A percentile compares a stretch with the other conserved stretches of the same genome.
phyloP scores from a whole-genome alignment of 805 yeast genomes.

The Ogataea ramenticola region DNA sequence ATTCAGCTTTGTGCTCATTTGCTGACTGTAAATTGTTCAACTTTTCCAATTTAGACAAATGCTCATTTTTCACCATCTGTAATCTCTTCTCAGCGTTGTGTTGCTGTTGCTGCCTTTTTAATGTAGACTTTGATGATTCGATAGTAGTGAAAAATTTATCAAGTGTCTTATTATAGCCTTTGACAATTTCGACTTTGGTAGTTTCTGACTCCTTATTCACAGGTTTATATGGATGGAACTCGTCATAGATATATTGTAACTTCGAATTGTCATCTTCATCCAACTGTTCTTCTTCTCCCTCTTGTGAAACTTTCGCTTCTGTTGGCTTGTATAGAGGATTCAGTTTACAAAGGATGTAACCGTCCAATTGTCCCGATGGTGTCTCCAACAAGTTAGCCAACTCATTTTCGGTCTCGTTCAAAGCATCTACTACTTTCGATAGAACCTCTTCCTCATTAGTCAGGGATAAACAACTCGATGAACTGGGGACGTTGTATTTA shows the following conservation, averaged over 20 bases:
- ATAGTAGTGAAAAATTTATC: slow-evolving; percentile 81
- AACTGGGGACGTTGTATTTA: slow-evolving; percentile 35
- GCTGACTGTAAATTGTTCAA: slow-evolving; percentile 54
- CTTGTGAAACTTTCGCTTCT: slow-evolving; percentile 20
- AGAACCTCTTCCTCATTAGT: slow-evolving; percentile 21
- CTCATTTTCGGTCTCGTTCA: slow-evolving; percentile 40
- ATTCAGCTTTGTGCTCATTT: slow-evolving; percentile 63
- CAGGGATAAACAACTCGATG: slow-evolving; percentile 25
- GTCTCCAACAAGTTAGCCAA: slow-evolving; percentile 30
- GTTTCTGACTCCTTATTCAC: slow-evolving; percentile 19
- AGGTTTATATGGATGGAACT: slow-evolving; percentile 50
- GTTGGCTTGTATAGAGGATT: slow-evolving; percentile 41
- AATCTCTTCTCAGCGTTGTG: slow-evolving; percentile 68
- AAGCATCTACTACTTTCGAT: slow-evolving; percentile 29
- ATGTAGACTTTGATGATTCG: slow-evolving; percentile 71
- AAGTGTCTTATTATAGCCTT: slow-evolving; percentile 73
- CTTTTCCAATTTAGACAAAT: slow-evolving; percentile 59
- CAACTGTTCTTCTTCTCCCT: slow-evolving; percentile 5
- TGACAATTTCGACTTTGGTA: slow-evolving; percentile 34
- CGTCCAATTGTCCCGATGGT: slow-evolving; percentile 33
- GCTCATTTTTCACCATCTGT: slow-evolving; percentile 68
- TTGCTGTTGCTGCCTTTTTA: slow-evolving; percentile 70
- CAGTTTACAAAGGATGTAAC: slow-evolving; percentile 57
- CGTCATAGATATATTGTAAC: slow-evolving; percentile 39
- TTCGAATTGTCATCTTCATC: slow-evolving; percentile 4